phyloP scores from a whole-genome alignment of 495 filamentous ascomycete species.

The Ramalina peruviana region DNA sequence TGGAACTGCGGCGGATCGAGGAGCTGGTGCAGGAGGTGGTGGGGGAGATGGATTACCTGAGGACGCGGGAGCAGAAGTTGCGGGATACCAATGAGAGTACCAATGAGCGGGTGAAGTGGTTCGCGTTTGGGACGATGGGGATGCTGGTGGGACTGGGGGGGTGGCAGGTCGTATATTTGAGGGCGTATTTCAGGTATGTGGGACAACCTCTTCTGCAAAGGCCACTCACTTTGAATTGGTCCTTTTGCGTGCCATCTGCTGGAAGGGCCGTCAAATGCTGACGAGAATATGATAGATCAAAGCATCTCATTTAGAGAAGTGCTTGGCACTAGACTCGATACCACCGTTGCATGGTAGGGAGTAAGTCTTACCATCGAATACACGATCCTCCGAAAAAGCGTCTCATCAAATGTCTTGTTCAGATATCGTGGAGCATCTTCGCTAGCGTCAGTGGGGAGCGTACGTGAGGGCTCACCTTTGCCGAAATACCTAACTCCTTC shows the following conservation, averaged over 20 bases:
- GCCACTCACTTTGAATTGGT: not conserved
- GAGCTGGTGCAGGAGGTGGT: conserved; percentile 75
- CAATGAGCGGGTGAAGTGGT: conserved; percentile 97
- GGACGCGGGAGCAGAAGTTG: conserved; percentile 81
- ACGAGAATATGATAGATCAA: conserved; percentile 38
- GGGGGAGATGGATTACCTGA: conserved; percentile 82
- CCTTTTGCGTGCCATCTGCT: not conserved
- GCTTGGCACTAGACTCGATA: not conserved
- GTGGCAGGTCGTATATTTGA: conserved; percentile 95
- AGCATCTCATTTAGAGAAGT: conserved; percentile 61
- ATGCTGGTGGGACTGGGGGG: conserved; percentile 81
- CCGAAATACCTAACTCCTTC: too few relatives aligned
- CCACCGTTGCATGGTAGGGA: too few relatives aligned
- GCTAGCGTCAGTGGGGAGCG: too few relatives aligned
- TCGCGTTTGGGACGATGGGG: conserved; percentile 87
- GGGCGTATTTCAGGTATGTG: conserved; percentile 83
- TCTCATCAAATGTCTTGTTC: too few relatives aligned
- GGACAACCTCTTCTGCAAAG: not conserved
- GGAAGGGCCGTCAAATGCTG: not conserved
- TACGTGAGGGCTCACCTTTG: too few relatives aligned
- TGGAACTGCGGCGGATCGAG: conserved; percentile 84
- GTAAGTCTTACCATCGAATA: too few relatives aligned
- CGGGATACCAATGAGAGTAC: conserved; percentile 99
- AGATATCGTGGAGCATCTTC: too few relatives aligned
- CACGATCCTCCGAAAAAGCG: too few relatives aligned